A percentile compares a stretch with the other conserved stretches of the same genome.
These are phyloP conservation scores for Chloris gayana DNA, from an alignment of 176 grass and related monocot species.

Conservation along the genomic window DNA sequence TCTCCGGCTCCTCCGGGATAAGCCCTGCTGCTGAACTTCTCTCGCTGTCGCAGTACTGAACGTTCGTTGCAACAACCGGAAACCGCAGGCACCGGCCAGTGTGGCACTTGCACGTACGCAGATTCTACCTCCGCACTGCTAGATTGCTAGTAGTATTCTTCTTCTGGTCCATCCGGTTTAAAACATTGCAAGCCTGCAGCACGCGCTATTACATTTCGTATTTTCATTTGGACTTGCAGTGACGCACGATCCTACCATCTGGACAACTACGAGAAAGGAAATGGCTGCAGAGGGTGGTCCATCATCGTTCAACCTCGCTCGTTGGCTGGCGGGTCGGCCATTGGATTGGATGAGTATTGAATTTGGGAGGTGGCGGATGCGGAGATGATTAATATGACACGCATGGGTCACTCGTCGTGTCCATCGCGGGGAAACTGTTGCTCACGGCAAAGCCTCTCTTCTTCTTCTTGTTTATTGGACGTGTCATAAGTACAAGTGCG, in stretches of 20 bases:
- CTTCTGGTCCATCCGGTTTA: background rate
- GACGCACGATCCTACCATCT: no score
- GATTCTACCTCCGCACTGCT: background rate
- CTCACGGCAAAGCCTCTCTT: background rate
- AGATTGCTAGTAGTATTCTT: no score
- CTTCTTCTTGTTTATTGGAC: background rate
- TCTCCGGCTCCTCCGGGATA: background rate
- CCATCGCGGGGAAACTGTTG: background rate
- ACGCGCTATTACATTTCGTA: background rate
- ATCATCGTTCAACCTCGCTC: background rate
- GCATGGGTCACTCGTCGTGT: background rate
- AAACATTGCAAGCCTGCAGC: background rate
- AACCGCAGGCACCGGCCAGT: background rate
- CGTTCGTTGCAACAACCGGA: background rate
- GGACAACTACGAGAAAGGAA: background rate
- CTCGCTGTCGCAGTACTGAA: constrained; percentile 5
- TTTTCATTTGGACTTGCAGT: background rate
- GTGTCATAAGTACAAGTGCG: no score
- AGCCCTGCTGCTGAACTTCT: background rate
- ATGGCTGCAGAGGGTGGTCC: background rate
- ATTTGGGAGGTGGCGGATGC: background rate
- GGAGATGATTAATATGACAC: background rate
- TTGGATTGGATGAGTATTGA: background rate
- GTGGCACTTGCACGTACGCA: background rate
- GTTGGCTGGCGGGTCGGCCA: background rate